phyloP scores from a whole-genome alignment of 345 rosid genomes.

The Citrus sinensis region DNA sequence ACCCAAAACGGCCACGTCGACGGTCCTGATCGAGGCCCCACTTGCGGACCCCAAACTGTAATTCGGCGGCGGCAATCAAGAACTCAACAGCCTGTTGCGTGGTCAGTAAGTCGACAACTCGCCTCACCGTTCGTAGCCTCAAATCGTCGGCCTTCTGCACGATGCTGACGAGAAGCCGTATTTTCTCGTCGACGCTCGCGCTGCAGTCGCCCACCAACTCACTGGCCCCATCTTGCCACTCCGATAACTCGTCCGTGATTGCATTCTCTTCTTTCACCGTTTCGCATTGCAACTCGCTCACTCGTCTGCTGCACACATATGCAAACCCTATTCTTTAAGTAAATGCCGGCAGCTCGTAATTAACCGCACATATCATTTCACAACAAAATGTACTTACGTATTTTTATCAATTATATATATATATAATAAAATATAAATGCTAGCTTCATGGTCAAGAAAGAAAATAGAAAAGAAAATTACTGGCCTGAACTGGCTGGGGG shows the following conservation, averaged over 20 bases:
- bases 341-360: no score
- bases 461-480: neutral
- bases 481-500: conserved; percentile 74
- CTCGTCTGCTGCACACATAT: conserved; percentile 41
- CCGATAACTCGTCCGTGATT: conserved; percentile 59
- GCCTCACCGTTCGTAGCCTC: conserved; percentile 48
- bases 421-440: neutral
- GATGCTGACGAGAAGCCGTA: conserved; percentile 39
- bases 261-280: conserved; percentile 84
- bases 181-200: conserved; percentile 30
- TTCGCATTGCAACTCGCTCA: conserved; percentile 86
- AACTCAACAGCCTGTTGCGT: conserved; percentile 75
- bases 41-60: conserved; percentile 58
- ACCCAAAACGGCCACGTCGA: neutral
- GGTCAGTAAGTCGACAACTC: conserved; percentile 53
- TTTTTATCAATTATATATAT: no score
- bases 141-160: conserved; percentile 68
- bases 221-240: conserved; percentile 72
- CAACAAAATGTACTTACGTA: no score
- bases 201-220: conserved; percentile 31
- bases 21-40: conserved; percentile 64
- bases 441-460: neutral
- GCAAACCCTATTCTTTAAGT: neutral
- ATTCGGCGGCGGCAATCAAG: conserved; percentile 64
- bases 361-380: no score